Conservation (phyloP, 1,139 yeast genomes). For the Kodamaea sp. region DNA sequence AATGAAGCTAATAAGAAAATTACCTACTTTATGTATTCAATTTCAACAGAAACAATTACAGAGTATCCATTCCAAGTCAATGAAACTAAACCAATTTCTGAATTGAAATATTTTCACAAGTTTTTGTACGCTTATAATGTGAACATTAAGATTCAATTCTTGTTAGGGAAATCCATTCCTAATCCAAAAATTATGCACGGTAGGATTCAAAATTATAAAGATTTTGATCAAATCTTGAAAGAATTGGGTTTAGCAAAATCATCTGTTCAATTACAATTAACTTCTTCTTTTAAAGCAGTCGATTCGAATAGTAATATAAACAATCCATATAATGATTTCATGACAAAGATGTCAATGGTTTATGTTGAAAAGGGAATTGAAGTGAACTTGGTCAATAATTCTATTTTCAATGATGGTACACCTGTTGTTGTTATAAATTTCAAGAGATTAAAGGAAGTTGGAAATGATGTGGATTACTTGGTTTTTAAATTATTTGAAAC, state of each 20-base stretch:
- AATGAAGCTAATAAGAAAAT: slow-evolving; percentile 43
- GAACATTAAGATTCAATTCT: slow-evolving; percentile 44
- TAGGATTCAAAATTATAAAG: slow-evolving; percentile 23
- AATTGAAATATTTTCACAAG: slow-evolving; percentile 58
- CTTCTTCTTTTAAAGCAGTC: slow-evolving; percentile 43
- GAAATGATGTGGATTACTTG: slow-evolving; percentile 52
- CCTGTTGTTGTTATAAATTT: slow-evolving; percentile 63
- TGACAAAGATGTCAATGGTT: slow-evolving; percentile 62
- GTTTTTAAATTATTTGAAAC: slow-evolving; percentile 64
- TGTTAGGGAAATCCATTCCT: slow-evolving; percentile 23
- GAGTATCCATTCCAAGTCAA: slow-evolving; percentile 30
- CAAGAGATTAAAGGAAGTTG: slow-evolving; percentile 37
- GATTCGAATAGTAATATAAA: slow-evolving; percentile 41
- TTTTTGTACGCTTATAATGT: slow-evolving; percentile 62
- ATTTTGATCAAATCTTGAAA: slow-evolving; percentile 29
- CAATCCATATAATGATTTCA: slow-evolving; percentile 64
- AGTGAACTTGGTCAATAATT: slow-evolving; percentile 53
- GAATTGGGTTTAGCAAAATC: slow-evolving; percentile 41
- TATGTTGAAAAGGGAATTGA: slow-evolving; percentile 46
- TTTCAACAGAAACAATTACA: slow-evolving; percentile 11
- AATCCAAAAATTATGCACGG: slow-evolving; percentile 22
- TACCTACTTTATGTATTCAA: slow-evolving; percentile 38
- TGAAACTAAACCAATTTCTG: slow-evolving; percentile 36
- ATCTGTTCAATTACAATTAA: slow-evolving; percentile 50
- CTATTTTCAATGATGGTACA: slow-evolving; percentile 67